Percentiles rank a stretch among this genome's conserved stretches.
These are phyloP conservation scores for Sambucus nigra DNA, from an alignment of 129 eudicot species.

Conservation along the genomic window DNA sequence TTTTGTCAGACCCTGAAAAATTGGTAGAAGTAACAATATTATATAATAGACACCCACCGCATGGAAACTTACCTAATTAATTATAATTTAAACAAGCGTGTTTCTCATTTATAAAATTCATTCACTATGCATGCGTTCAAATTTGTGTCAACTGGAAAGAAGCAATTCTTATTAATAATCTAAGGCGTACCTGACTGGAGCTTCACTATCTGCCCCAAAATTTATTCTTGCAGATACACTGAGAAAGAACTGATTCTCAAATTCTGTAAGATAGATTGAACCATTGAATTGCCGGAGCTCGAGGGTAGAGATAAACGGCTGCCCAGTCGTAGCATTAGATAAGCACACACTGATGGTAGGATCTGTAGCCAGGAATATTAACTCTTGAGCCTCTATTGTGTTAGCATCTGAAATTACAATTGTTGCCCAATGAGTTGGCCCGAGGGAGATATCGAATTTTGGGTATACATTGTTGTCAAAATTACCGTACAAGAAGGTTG, in stretches of 20 bases:
- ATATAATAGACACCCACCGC: too few species aligned
- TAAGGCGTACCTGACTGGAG: slow-evolving; percentile 60
- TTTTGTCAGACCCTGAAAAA: too few species aligned
- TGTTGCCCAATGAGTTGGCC: slow-evolving; percentile 95
- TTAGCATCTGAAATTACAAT: slow-evolving; percentile 89
- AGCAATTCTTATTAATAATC: background rate
- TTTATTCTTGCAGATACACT: slow-evolving; percentile 95
- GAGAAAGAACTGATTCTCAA: slow-evolving; percentile 65
- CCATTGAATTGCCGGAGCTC: slow-evolving; percentile 95
- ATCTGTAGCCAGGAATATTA: slow-evolving; percentile 71
- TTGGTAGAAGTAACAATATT: too few species aligned
- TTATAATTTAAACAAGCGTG: too few species aligned
- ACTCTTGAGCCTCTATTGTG: slow-evolving; percentile 58
- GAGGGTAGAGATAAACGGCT: slow-evolving; percentile 86
- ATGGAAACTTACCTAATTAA: too few species aligned
- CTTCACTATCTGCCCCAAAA: slow-evolving; percentile 78
- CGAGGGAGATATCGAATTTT: slow-evolving; percentile 87
- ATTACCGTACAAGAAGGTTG: slow-evolving; percentile 86
- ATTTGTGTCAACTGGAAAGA: background rate
- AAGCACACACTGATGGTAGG: slow-evolving; percentile 78
- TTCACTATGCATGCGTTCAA: too few species aligned
- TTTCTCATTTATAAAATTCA: too few species aligned
- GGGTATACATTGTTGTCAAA: slow-evolving; percentile 84
- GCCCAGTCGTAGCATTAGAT: slow-evolving; percentile 95
- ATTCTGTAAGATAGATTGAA: slow-evolving; percentile 58